Evolutionary conservation across 805 yeast genomes (phyloP).

Genomic region (Saccharomycopsis babjevae): DNA sequence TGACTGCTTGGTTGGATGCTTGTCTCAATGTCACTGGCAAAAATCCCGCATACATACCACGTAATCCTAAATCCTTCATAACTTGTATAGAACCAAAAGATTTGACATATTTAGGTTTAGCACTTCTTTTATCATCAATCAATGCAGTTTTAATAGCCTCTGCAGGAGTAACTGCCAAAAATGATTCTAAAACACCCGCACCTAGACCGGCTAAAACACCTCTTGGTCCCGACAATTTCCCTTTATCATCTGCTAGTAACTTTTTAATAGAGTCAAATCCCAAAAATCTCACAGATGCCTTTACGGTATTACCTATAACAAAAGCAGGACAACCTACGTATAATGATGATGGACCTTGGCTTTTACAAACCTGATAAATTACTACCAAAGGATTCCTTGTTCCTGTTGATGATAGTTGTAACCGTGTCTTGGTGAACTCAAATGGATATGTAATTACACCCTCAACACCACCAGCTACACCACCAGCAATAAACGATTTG

Average conservation of each 20-base stretch:
- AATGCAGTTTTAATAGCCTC: constrained; percentile 94
- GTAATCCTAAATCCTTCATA: constrained; percentile 67
- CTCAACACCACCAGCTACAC: constrained; percentile 93
- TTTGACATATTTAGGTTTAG: constrained; percentile 66
- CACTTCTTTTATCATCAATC: constrained; percentile 81
- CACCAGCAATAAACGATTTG: constrained; percentile 88
- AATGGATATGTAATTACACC: constrained; percentile 90
- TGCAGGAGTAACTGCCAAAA: constrained; percentile 91
- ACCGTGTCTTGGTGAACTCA: constrained; percentile 90
- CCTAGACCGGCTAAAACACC: constrained; percentile 97
- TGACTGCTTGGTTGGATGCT: constrained; percentile 90
- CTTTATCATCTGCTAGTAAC: constrained; percentile 68
- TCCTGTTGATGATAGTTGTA: constrained; percentile 59
- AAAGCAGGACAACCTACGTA: constrained; percentile 97
- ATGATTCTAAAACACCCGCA: constrained; percentile 88
- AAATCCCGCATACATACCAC: constrained; percentile 80
- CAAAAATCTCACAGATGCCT: constrained; percentile 89
- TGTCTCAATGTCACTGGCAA: constrained; percentile 92
- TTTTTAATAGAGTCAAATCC: constrained; percentile 86
- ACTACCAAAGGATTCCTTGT: constrained; percentile 80
- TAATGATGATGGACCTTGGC: constrained; percentile 69
- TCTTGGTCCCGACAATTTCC: constrained; percentile 78
- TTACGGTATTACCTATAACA: constrained; percentile 90
- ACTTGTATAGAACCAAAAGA: constrained; percentile 52
- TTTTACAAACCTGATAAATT: constrained; percentile 61